A percentile compares a stretch with the other conserved stretches of the same genome.
Conservation (phyloP, 352 stramenopile genomes). For the Thalassiosira mediterranea region DNA sequence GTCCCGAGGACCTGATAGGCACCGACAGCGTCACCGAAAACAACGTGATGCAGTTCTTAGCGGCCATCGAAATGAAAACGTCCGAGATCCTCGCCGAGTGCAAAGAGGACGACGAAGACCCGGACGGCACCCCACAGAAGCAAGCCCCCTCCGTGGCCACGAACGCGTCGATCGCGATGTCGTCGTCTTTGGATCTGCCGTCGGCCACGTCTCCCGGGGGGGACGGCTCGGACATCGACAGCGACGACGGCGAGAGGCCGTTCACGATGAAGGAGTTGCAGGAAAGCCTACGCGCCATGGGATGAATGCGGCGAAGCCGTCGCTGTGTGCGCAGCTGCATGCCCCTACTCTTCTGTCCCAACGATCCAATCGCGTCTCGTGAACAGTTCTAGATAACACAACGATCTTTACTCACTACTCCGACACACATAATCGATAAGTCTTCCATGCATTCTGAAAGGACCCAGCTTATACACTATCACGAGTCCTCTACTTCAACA, state of each 20-base stretch:
- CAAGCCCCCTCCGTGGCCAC: background rate
- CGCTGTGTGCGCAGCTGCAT: no score
- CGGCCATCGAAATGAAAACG: slow-evolving; percentile 18
- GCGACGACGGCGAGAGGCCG: background rate
- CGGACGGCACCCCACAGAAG: background rate
- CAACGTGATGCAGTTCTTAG: slow-evolving; percentile 14
- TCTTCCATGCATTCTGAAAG: no score
- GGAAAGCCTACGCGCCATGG: no score
- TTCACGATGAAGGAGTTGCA: no score
- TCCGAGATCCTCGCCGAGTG: slow-evolving; percentile 12
- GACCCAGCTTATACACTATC: background rate
- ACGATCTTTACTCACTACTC: no score
- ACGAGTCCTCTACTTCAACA: slow-evolving; percentile 33
- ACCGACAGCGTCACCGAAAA: background rate
- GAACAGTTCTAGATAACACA: no score
- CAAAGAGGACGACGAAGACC: background rate
- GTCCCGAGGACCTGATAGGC: background rate
- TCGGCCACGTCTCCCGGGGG: background rate
- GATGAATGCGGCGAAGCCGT: no score
- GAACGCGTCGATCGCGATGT: background rate
- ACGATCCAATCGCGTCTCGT: no score
- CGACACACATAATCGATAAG: no score
- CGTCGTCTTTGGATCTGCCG: background rate
- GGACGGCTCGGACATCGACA: no score
- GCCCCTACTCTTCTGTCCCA: no score